Evolutionary conservation across 768 basidiomycete genomes (phyloP), one percentile per base, ranked within the genome.

Genomic region (Tricholoma furcatifolium): DNA sequence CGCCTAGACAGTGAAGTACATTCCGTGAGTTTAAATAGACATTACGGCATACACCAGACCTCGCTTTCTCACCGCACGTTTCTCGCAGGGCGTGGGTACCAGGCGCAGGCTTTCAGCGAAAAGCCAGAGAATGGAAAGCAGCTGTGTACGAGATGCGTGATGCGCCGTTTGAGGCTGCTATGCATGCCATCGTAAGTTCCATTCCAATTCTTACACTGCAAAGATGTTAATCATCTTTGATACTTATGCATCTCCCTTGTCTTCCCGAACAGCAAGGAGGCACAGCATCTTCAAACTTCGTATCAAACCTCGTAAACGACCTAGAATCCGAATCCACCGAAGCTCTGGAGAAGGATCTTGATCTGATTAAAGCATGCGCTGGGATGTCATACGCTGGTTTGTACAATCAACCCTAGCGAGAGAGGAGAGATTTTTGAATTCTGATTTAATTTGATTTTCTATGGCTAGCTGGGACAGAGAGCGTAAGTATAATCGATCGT

Each of bases 61-160:
- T 15, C 3, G 11, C 24, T 7, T n/a, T 20, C 23, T 32, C 2
- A 14, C 17, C 35, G 53, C 34, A 47, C 45, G 15, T n/a, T 18
- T 34, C 50, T 39, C 11, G 42, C 47, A 75, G 74, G n/a, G 69
- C 62, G 46, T 82, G 81, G 79, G 46, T 79, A 2, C 80, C 80
- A 31, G 77, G 79, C 0, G 76, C 79, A 3, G 71, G 74, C 7
- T 82, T 82, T 60, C 70, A 80, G 52, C 69, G 69, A 18, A 77
- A 78, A 59, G 80, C 79, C 11, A 68, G 68, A n/a, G 65, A 73
- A 48, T 81, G 81, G 79, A 76, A 74, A 41, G 64, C 63, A 30
- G 74, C 74, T 31, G 74, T 78, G 10, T 64, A 71, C 38, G 74
- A 76, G 50, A 81, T 82, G 80, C 71, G 71, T 36, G 72, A 81